Conservation (phyloP, 225 moss, liverwort and hornwort species). For the Marchantia polymorpha region DNA sequence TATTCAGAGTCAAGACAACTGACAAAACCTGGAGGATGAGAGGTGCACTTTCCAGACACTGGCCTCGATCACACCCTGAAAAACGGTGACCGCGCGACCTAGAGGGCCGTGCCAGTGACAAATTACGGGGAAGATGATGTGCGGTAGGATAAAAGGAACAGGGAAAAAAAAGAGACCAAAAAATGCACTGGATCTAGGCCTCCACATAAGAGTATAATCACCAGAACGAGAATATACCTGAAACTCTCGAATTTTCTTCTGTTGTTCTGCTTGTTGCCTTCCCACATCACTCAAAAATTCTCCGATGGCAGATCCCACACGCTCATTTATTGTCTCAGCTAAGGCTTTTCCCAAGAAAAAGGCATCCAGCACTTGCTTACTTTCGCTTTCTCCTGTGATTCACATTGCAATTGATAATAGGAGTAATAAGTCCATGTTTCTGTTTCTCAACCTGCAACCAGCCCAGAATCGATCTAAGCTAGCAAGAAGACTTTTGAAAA, state of each 20-base stretch:
- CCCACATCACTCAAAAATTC: conserved; percentile 93
- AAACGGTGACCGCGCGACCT: too few species aligned
- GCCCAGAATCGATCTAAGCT: not conserved
- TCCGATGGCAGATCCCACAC: conserved; percentile 75
- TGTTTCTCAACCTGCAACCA: not conserved
- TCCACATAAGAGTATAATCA: not conserved
- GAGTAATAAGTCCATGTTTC: not conserved
- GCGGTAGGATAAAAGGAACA: too few species aligned
- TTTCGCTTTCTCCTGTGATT: conserved; percentile 71
- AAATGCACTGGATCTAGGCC: too few species aligned
- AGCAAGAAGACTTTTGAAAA: not conserved
- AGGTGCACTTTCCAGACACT: not conserved
- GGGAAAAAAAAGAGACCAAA: too few species aligned
- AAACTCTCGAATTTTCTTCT: conserved; percentile 72
- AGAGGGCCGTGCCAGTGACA: too few species aligned
- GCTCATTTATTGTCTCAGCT: conserved; percentile 86
- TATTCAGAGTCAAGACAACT: not conserved
- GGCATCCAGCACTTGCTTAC: conserved; percentile 81
- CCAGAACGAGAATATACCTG: conserved; percentile 42
- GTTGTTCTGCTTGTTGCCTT: conserved; percentile 87
- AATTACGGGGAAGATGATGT: too few species aligned
- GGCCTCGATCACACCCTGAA: too few species aligned
- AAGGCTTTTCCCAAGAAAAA: conserved; percentile 94
- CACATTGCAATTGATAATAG: not conserved
- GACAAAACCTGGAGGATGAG: not conserved